phyloP scores from a whole-genome alignment of 352 stramenopile genomes.

The Aphanomyces euteiches region DNA sequence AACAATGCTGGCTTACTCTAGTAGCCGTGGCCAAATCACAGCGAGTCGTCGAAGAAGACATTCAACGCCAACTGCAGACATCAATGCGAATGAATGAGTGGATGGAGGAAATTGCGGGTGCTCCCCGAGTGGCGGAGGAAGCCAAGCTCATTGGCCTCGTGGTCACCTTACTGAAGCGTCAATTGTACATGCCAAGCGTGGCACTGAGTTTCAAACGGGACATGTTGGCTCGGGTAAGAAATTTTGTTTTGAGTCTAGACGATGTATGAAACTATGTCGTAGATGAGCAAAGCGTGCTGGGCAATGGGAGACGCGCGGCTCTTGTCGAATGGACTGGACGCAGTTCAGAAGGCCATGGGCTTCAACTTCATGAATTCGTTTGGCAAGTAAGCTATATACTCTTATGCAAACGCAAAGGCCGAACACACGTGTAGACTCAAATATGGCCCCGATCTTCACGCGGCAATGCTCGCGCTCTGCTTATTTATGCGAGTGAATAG shows the following conservation, averaged over 20 bases:
- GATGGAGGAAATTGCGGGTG: slow-evolving; percentile 57
- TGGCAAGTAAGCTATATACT: slow-evolving; percentile 12
- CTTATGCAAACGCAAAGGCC: not conserved
- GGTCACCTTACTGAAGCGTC: not conserved
- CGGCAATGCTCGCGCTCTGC: slow-evolving; percentile 61
- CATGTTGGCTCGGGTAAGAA: slow-evolving; percentile 25
- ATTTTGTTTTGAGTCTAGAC: not conserved
- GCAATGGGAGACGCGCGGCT: slow-evolving; percentile 6
- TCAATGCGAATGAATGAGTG: slow-evolving; percentile 58
- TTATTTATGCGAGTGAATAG: slow-evolving; percentile 79
- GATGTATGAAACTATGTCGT: not conserved
- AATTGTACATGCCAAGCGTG: slow-evolving; percentile 15
- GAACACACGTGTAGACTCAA: slow-evolving; percentile 38
- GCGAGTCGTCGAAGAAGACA: slow-evolving; percentile 29
- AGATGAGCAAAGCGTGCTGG: slow-evolving; percentile 28
- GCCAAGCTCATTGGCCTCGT: slow-evolving; percentile 22
- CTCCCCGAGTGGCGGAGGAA: slow-evolving; percentile 27
- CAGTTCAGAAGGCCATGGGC: slow-evolving; percentile 24
- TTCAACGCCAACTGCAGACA: slow-evolving; percentile 18
- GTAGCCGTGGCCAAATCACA: slow-evolving; percentile 78
- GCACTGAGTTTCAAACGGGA: slow-evolving; percentile 25
- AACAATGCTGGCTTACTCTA: slow-evolving; percentile 72
- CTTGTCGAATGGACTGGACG: not conserved
- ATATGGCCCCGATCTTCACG: slow-evolving; percentile 76
- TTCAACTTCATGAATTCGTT: slow-evolving; percentile 28